Evolutionary conservation across 1,139 yeast species (phyloP).

Genomic region (Magnusiomyces suaveolens): DNA sequence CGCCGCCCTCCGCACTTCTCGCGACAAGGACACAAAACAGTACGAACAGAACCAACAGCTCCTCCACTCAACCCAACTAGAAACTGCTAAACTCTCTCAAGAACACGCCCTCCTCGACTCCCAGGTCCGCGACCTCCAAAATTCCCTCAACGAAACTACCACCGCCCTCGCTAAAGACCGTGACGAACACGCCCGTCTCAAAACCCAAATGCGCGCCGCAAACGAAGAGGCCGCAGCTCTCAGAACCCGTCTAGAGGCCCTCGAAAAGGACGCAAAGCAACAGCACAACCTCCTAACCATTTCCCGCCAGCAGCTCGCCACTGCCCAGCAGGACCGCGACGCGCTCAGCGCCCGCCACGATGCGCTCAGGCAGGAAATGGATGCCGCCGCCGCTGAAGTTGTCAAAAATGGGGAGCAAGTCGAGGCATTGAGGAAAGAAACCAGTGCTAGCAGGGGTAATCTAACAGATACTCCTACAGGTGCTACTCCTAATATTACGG

Average conservation of each 20-base stretch:
- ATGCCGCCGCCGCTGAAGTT: slow-evolving; percentile 29
- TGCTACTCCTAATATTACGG: slow-evolving; percentile 20
- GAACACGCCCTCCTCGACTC: slow-evolving; percentile 79
- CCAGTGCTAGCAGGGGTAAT: too few relatives aligned
- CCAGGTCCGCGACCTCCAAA: slow-evolving; percentile 59
- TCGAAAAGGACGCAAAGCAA: slow-evolving; percentile 47
- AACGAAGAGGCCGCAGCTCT: slow-evolving; percentile 59
- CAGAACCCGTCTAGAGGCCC: slow-evolving; percentile 45
- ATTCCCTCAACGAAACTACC: slow-evolving; percentile 56
- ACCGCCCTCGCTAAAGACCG: slow-evolving; percentile 54
- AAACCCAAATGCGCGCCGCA: slow-evolving; percentile 55
- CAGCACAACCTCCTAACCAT: slow-evolving; percentile 57
- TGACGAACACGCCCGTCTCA: slow-evolving; percentile 52
- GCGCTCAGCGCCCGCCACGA: slow-evolving; percentile 36
- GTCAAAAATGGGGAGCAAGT: slow-evolving; percentile 34
- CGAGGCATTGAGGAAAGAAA: too few relatives aligned
- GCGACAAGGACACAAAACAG: slow-evolving; percentile 61
- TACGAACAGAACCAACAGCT: slow-evolving; percentile 58
- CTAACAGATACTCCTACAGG: slow-evolving; percentile 9
- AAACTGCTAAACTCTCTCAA: slow-evolving; percentile 61
- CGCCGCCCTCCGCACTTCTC: slow-evolving; percentile 53
- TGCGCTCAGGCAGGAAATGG: slow-evolving; percentile 33
- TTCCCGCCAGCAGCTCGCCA: slow-evolving; percentile 58
- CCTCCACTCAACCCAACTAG: slow-evolving; percentile 51
- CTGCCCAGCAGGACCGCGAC: slow-evolving; percentile 44